Conservation (phyloP, 2,329 filamentous ascomycete species). For the Xylaria sp. region DNA sequence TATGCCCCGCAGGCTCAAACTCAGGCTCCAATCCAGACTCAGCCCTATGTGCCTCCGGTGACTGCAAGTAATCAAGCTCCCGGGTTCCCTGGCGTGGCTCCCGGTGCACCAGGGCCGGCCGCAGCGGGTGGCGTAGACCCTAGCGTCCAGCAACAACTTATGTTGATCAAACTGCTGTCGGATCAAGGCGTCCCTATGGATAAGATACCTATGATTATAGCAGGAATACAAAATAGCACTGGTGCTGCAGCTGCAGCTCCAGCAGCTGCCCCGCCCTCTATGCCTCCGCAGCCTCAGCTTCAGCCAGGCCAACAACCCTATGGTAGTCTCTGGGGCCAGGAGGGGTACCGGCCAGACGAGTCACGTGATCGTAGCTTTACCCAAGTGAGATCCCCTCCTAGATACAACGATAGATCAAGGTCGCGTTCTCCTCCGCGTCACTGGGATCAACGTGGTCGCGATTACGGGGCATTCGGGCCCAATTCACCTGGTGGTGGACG, state of each 20-base stretch:
- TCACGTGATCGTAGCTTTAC: constrained; percentile 68
- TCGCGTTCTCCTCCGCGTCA: constrained; percentile 83
- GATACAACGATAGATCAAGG: constrained; percentile 73
- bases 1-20: constrained; percentile 57
- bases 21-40: constrained; percentile 52
- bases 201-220: constrained; percentile 73
- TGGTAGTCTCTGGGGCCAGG: constrained; percentile 52
- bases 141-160: constrained; percentile 75
- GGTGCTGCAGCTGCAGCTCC: constrained; percentile 50
- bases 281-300: constrained; percentile 51
- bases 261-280: constrained; percentile 36
- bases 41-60: constrained; percentile 48
- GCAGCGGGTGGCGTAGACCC: constrained; percentile 57
- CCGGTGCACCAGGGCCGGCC: constrained; percentile 52
- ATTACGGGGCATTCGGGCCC: constrained; percentile 78
- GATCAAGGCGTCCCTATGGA: constrained; percentile 82
- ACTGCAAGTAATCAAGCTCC: constrained; percentile 54
- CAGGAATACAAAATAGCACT: constrained; percentile 60
- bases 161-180: constrained; percentile 79
- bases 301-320: constrained; percentile 58
- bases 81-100: constrained; percentile 52
- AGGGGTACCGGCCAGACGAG: constrained; percentile 54
- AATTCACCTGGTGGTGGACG: constrained; percentile 72
- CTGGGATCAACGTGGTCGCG: constrained; percentile 73
- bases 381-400: constrained; percentile 72